Evolutionary conservation across 75 land plant species (phyloP).

Genomic region (Azolla pinnata): DNA sequence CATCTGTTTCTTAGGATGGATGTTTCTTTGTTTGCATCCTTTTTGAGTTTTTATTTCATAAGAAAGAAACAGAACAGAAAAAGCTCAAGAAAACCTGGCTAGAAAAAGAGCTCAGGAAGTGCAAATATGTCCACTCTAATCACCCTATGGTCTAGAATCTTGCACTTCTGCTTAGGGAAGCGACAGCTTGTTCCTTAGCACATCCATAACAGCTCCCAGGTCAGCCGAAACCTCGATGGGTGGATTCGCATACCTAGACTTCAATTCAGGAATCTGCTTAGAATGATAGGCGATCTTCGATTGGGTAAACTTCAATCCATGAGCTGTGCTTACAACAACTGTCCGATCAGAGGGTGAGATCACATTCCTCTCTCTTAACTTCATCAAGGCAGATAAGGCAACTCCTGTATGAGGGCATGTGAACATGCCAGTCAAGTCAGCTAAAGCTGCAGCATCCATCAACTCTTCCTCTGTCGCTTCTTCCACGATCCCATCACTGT

Average conservation of each 20-base stretch:
- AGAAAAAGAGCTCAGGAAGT: too few species aligned
- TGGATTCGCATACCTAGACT: conserved; percentile 70
- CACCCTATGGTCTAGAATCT: too few species aligned
- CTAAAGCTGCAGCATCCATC: conserved; percentile 74
- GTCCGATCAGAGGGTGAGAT: conserved; percentile 62
- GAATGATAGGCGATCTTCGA: conserved; percentile 84
- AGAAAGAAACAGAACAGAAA: too few species aligned
- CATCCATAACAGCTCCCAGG: conserved; percentile 90
- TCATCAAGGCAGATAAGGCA: conserved; percentile 58
- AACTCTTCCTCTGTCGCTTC: conserved; percentile 93
- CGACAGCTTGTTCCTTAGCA: conserved; percentile 48
- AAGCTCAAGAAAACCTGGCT: too few species aligned
- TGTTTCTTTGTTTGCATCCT: too few species aligned
- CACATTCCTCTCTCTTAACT: conserved; percentile 56
- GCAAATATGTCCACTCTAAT: too few species aligned
- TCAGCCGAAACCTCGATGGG: conserved; percentile 72
- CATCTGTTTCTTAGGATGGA: too few species aligned
- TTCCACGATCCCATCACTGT: conserved; percentile 73
- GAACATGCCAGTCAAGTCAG: conserved; percentile 84
- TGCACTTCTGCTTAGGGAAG: too few species aligned
- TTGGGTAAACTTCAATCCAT: conserved; percentile 87
- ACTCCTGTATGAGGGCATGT: conserved; percentile 95
- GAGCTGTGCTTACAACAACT: conserved; percentile 90
- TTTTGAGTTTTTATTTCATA: too few species aligned
- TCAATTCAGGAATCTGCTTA: conserved; percentile 47